Evolutionary conservation across 257 asterid genomes (phyloP).

Genomic region (Forsythia viridissima): DNA sequence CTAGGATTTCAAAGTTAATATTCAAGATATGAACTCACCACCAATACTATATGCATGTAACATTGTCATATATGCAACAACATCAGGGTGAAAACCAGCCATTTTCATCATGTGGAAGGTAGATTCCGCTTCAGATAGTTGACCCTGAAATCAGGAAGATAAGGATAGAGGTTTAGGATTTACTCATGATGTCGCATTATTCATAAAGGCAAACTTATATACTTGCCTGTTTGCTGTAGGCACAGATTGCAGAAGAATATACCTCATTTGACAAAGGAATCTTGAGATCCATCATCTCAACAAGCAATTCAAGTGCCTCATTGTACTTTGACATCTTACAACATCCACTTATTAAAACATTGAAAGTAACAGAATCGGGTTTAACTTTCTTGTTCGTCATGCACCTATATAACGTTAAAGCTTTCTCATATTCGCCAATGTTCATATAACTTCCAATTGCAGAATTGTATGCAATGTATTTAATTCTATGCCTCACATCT

Average conservation of each 20-base stretch:
- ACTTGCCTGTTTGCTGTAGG: conserved; percentile 85
- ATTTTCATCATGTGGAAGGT: conserved; percentile 76
- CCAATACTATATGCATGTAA: conserved; percentile 72
- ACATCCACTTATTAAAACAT: conserved; percentile 80
- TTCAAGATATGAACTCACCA: conserved; percentile 49
- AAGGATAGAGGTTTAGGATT: conserved; percentile 18
- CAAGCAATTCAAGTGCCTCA: conserved; percentile 74
- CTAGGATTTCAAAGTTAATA: conserved; percentile 19
- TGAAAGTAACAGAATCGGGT: conserved; percentile 83
- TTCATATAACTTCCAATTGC: conserved; percentile 94
- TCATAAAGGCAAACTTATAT: conserved; percentile 10
- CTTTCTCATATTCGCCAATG: conserved; percentile 74
- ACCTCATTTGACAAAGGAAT: conserved; percentile 81
- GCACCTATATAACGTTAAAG: conserved; percentile 48
- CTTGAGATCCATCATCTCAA: conserved; percentile 67
- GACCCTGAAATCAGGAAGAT: conserved; percentile 57
- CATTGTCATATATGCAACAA: conserved; percentile 84
- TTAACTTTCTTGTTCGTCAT: conserved; percentile 73
- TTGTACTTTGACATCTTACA: conserved; percentile 82
- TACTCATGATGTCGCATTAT: not conserved
- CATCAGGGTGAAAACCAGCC: conserved; percentile 82
- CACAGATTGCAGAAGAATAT: conserved; percentile 86
- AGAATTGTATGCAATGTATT: conserved; percentile 87
- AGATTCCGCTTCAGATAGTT: conserved; percentile 78
- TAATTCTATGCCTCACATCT: conserved; percentile 65